Percentiles rank a stretch among this genome's conserved stretches.
Evolutionary conservation across 176 grass and related monocot genomes (phyloP).

Genomic region (Phoenix roebelenii): DNA sequence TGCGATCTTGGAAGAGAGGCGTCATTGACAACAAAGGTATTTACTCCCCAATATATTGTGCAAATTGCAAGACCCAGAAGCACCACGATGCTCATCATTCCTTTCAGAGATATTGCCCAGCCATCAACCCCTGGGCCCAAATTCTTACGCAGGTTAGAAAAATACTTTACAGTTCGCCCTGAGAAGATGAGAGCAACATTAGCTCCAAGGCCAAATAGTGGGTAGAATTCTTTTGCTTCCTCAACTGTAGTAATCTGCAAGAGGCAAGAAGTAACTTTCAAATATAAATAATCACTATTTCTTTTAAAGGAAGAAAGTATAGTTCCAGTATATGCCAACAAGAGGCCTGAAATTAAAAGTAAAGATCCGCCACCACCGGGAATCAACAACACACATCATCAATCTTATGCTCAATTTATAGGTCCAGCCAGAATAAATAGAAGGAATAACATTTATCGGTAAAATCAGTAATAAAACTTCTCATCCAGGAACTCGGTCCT

Average conservation of each 20-base stretch:
- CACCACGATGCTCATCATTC: slow-evolving; percentile 99
- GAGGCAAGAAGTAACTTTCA: not conserved
- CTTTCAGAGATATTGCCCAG: slow-evolving; percentile 84
- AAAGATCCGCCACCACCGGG: too few species aligned
- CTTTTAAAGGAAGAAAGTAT: too few species aligned
- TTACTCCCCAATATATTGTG: slow-evolving; percentile 77
- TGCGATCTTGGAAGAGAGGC: slow-evolving; percentile 42
- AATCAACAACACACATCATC: too few species aligned
- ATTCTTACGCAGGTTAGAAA: slow-evolving; percentile 85
- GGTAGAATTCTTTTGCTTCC: slow-evolving; percentile 99
- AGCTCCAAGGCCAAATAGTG: slow-evolving; percentile 82
- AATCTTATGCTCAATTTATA: too few species aligned
- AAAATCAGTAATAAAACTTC: too few species aligned
- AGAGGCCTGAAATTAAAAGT: too few species aligned
- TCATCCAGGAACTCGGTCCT: too few species aligned
- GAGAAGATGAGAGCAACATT: slow-evolving; percentile 98
- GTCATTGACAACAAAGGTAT: slow-evolving; percentile 63
- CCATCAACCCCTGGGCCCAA: slow-evolving; percentile 90
- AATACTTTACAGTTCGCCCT: slow-evolving; percentile 87
- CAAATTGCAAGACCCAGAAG: slow-evolving; percentile 59
- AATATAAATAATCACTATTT: too few species aligned
- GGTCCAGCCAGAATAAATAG: too few species aligned
- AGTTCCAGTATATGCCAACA: too few species aligned
- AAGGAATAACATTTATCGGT: too few species aligned
- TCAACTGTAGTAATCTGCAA: slow-evolving; percentile 91